A percentile compares a stretch with the other conserved stretches of the same genome.
Evolutionary conservation across 805 yeast species (phyloP).

Genomic region (Suhomyces sp.): DNA sequence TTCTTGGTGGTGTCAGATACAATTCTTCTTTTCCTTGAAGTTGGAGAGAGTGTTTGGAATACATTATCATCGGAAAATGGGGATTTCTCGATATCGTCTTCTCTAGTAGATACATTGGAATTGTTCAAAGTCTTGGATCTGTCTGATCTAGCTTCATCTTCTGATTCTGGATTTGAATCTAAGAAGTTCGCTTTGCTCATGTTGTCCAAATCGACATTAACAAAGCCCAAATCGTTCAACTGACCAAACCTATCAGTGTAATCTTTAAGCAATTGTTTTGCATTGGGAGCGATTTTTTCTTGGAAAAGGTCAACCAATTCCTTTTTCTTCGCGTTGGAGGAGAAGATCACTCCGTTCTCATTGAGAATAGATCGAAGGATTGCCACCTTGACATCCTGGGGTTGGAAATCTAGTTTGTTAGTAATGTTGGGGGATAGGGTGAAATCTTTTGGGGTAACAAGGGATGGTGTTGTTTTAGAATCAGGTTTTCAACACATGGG

Average conservation of each 20-base stretch:
- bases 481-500: too few species aligned
- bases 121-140: neutral
- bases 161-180: neutral
- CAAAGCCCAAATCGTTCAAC: slow-evolving; percentile 19
- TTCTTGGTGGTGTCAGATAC: slow-evolving; percentile 3
- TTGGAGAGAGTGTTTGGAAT: slow-evolving; percentile 26
- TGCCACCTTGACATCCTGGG: slow-evolving; percentile 62
- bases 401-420: slow-evolving; percentile 57
- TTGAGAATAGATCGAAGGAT: slow-evolving; percentile 65
- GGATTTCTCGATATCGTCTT: slow-evolving; percentile 1
- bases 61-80: slow-evolving; percentile 34
- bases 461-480: too few species aligned
- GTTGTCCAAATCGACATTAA: neutral
- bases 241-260: slow-evolving; percentile 17
- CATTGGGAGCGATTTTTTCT: slow-evolving; percentile 49
- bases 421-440: too few species aligned
- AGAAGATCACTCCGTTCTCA: slow-evolving; percentile 60
- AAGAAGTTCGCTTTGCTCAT: neutral
- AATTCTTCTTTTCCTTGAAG: slow-evolving; percentile 5
- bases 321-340: slow-evolving; percentile 66
- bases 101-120: neutral
- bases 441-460: too few species aligned
- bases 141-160: neutral
- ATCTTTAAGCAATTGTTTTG: slow-evolving; percentile 40
- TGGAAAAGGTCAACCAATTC: slow-evolving; percentile 62